A percentile compares a stretch with the other conserved stretches of the same genome.
Conservation (phyloP, 345 rosid genomes). For the Pistacia integerrima region DNA sequence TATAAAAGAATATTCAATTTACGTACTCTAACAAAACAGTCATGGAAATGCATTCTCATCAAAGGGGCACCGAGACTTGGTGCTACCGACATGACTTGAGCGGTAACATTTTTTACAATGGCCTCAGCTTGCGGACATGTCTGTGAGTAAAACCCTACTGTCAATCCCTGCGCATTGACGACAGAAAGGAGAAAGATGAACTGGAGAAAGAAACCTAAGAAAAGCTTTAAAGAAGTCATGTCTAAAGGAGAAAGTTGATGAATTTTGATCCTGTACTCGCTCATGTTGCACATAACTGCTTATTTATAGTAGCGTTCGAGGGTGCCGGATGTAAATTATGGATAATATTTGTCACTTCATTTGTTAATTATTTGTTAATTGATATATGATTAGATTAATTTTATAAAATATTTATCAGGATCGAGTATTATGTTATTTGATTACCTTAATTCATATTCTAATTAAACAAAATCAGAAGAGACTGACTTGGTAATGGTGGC, state of each 20-base stretch:
- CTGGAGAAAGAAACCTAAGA: slow-evolving; percentile 28
- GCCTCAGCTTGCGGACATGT: slow-evolving; percentile 56
- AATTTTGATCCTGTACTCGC: neutral
- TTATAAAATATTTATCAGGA: no score
- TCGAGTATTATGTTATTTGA: no score
- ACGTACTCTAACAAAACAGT: slow-evolving; percentile 73
- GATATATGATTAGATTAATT: no score
- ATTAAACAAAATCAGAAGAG: no score
- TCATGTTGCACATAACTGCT: neutral
- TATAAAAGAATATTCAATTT: neutral
- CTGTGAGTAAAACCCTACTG: slow-evolving; percentile 57
- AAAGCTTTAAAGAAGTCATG: slow-evolving; percentile 39
- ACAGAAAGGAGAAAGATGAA: slow-evolving; percentile 24
- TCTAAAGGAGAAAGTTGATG: neutral
- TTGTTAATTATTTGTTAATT: neutral
- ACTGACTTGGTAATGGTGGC: neutral
- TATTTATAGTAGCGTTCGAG: neutral
- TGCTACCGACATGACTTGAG: slow-evolving; percentile 36
- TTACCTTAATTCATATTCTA: no score
- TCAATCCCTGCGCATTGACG: slow-evolving; percentile 28
- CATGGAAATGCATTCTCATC: slow-evolving; percentile 80
- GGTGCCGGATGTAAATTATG: no score
- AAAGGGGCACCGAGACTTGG: slow-evolving; percentile 59
- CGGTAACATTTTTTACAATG: slow-evolving; percentile 35
- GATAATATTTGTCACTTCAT: neutral